Evolutionary conservation across 2,329 filamentous ascomycete genomes (phyloP).

Genomic region (Fusarium abutilonis): DNA sequence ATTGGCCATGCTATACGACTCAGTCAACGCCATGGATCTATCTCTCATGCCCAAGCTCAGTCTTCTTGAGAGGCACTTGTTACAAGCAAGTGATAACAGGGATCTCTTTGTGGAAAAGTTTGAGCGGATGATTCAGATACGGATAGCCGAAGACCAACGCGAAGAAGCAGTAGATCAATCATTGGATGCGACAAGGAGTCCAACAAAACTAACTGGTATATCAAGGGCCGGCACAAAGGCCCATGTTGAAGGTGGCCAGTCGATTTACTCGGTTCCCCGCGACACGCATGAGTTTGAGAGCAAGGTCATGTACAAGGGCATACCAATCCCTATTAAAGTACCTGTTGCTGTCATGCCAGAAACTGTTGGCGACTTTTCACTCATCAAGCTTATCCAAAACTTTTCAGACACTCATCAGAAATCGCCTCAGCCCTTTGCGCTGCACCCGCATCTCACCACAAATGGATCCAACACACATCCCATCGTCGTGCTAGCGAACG

Average conservation of each 20-base stretch:
- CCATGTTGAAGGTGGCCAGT: constrained; percentile 66
- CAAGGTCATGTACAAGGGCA: constrained; percentile 93
- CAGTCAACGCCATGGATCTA: constrained; percentile 96
- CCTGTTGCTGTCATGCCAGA: constrained; percentile 93
- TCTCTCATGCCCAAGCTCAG: constrained; percentile 90
- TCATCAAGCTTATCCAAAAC: constrained; percentile 96
- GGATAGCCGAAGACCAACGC: constrained; percentile 72
- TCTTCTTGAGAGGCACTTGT: constrained; percentile 81
- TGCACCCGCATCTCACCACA: constrained; percentile 93
- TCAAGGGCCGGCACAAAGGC: constrained; percentile 71
- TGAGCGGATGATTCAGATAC: constrained; percentile 88
- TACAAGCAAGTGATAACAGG: constrained; percentile 91
- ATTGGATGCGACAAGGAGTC: constrained; percentile 59
- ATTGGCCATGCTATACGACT: constrained; percentile 85
- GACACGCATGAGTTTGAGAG: constrained; percentile 99
- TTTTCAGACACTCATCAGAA: constrained; percentile 87
- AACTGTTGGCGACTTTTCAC: constrained; percentile 95
- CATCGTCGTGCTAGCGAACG: constrained; percentile 93
- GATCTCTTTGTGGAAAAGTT: constrained; percentile 99
- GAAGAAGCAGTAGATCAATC: constrained; percentile 53
- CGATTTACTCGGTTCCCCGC: constrained; percentile 79
- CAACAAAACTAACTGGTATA: constrained; percentile 59
- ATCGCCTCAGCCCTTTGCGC: constrained; percentile 81
- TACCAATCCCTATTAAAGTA: constrained; percentile 96
- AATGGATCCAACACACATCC: constrained; percentile 91